phyloP scores from a whole-genome alignment of 352 stramenopile species.

The Phytopythium mirpurense region DNA sequence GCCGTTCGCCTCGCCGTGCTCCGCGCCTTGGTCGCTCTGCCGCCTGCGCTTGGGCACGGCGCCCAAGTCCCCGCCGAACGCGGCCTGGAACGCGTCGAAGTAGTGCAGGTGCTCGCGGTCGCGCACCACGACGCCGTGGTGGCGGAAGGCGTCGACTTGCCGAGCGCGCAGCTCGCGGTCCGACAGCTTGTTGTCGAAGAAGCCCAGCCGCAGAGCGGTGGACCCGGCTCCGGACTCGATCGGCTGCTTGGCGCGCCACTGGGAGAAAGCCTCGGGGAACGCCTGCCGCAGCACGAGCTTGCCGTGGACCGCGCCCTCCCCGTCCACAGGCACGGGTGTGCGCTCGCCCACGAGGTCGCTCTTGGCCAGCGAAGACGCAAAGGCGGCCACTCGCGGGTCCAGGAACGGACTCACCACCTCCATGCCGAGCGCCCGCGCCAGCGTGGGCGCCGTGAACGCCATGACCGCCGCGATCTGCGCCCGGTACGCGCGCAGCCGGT shows the following conservation, averaged over 20 bases:
- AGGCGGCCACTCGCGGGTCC: conserved; percentile 59
- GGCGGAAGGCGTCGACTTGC: conserved; percentile 22
- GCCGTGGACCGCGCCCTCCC: conserved; percentile 38
- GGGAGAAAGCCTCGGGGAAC: conserved; percentile 76
- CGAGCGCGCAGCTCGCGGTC: conserved; percentile 31
- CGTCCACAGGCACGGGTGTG: conserved; percentile 49
- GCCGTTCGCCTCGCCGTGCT: conserved; percentile 31
- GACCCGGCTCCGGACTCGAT: conserved; percentile 83
- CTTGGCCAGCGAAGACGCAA: conserved; percentile 55
- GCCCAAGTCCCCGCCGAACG: conserved; percentile 37
- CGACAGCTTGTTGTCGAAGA: conserved; percentile 46
- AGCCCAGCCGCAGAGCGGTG: conserved; percentile 56
- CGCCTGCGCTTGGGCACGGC: conserved; percentile 33
- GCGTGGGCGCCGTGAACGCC: conserved; percentile 74
- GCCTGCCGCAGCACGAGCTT: conserved; percentile 85
- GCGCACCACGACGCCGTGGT: conserved; percentile 50
- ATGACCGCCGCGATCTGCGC: conserved; percentile 72
- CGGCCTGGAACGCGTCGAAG: conserved; percentile 53
- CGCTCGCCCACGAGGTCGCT: conserved; percentile 59
- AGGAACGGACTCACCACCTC: conserved; percentile 75
- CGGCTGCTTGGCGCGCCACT: conserved; percentile 85
- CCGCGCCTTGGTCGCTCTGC: conserved; percentile 2
- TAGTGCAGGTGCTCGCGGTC: conserved; percentile 71
- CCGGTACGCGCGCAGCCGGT: conserved; percentile 57
- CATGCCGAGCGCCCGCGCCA: conserved; percentile 59